Percentiles rank a stretch among this genome's conserved stretches.
Conservation (phyloP, 345 rosid genomes). For the Gossypium mustelinum region DNA sequence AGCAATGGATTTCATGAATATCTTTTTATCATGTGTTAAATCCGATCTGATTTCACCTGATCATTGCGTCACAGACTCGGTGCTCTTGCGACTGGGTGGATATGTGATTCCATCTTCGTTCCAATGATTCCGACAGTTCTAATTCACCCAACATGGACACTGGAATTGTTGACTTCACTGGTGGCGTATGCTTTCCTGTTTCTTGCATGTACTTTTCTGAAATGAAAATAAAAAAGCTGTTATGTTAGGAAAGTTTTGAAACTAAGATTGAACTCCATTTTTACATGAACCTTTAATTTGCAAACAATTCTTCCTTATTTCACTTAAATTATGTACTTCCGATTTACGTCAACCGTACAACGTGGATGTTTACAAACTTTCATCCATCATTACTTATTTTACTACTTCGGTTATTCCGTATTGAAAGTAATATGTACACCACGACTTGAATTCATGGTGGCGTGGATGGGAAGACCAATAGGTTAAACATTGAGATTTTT, state of each 20-base stretch:
- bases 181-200: conserved; percentile 77
- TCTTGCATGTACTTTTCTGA: conserved; percentile 81
- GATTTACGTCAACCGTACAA: no score
- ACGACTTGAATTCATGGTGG: no score
- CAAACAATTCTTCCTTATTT: background rate
- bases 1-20: background rate
- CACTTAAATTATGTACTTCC: background rate
- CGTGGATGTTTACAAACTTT: no score
- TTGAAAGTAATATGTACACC: no score
- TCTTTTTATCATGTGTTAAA: background rate
- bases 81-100: conserved; percentile 81
- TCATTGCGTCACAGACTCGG: conserved; percentile 49
- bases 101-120: conserved; percentile 69
- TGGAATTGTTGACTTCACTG: conserved; percentile 85
- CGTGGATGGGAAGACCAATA: no score
- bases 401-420: no score
- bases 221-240: conserved; percentile 31
- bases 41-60: background rate
- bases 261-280: background rate
- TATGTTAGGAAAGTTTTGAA: background rate
- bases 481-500: no score
- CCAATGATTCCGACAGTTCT: conserved; percentile 74
- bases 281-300: background rate
- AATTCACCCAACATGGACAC: conserved; percentile 85
- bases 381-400: no score